Base-by-base conservation (phyloP, 768 basidiomycete genomes). In the Rhodotorula toruloides region DNA sequence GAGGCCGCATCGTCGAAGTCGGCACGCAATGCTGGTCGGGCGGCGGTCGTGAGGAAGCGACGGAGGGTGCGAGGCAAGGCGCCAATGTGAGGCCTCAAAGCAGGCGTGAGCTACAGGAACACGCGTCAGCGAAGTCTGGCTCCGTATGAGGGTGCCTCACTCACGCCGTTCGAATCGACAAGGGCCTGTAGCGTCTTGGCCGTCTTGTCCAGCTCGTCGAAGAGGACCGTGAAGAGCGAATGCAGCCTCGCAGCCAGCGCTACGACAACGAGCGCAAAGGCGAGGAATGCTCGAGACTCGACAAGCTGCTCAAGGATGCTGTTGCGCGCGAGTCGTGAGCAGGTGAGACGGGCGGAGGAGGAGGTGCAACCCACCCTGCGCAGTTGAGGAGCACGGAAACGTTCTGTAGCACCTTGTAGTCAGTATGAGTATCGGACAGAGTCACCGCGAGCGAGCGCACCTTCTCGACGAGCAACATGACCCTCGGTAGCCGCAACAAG, bases 231-330 rank as follows among this genome's bases (percentile, higher is more conserved):
- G 32, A 57, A 27, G 25, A 71, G 65, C 1, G 65, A 21, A 25
- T 71, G 70, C 0, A 71, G 55, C 0, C 70, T 49, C 2, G 70
- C 59, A 6, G 61, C 43, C 44, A 71, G 70, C 2, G 70, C 52
- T 7, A 71, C 55, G 29, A 71, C 42, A 34, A 71, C 59, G 27
- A 71, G 32, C 6, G 61, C 62, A 27, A 71, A 67, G 12, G 70
- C 58, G 37, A 71, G 62, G 43, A 71, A 71, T 1, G 65, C 65
- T 21, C 59, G 58, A 21, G 70, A 64, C n/a, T 67, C 49, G 63
- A 71, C 34, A 34, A 71, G 59, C 48, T 67, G 70, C 42, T 71
- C 63, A 59, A 71, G 65, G 53, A 67, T 64, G 39, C 65, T 71
- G 65, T 13, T 14, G 16, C 0, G 16, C 32, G n/a, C 12, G n/a